phyloP scores from a whole-genome alignment of 768 basidiomycete genomes.

The Fomitopsis serialis region DNA sequence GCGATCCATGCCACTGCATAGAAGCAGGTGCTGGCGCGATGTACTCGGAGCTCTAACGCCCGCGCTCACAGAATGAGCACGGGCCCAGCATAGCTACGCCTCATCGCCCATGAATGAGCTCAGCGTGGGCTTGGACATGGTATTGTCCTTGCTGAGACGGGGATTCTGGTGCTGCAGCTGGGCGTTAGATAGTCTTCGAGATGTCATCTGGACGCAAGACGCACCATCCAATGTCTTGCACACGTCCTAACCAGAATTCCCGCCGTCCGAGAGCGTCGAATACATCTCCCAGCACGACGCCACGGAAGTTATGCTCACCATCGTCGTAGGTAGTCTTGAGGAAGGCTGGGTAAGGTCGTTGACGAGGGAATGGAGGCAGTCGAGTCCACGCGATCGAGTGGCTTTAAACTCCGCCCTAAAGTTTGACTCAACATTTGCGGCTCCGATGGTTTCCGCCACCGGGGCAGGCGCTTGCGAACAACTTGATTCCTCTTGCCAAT shows the following conservation, averaged over 20 bases:
- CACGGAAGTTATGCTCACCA: conserved; percentile 12
- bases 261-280: conserved; percentile 10
- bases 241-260: conserved; percentile 9
- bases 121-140: conserved; percentile 20
- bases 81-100: conserved; percentile 38
- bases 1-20: conserved; percentile 18
- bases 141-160: conserved; percentile 5
- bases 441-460: no score
- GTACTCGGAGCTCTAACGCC: conserved; percentile 52
- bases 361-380: no score
- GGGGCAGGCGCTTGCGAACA: no score
- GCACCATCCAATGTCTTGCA: conserved; percentile 24
- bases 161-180: conserved; percentile 9
- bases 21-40: conserved; percentile 27
- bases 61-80: conserved; percentile 16
- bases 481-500: no score
- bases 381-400: no score
- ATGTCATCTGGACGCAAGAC: conserved; percentile 11
- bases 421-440: no score
- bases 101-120: conserved; percentile 29
- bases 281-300: conserved; percentile 7
- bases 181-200: background rate
- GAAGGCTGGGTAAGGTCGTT: no score
- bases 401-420: no score
- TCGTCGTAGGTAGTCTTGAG: conserved; percentile 16